These are phyloP conservation scores for Dacryopinax primogenitus DNA, from an alignment of 768 basidiomycete genomes.

Conservation along the genomic window DNA sequence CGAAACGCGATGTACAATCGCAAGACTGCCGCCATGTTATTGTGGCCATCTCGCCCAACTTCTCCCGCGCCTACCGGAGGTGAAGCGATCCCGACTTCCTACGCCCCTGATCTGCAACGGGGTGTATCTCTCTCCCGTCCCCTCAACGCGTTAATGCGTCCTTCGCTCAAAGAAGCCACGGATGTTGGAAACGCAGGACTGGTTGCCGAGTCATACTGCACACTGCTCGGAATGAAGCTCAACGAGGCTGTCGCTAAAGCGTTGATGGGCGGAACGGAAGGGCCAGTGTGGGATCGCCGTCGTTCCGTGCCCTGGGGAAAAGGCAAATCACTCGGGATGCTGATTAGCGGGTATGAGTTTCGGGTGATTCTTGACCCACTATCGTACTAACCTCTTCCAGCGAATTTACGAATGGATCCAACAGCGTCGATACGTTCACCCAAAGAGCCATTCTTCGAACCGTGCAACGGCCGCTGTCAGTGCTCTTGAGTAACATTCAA, in stretches of 20 bases:
- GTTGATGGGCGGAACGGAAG: constrained; percentile 39
- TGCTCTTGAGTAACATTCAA: constrained; percentile 57
- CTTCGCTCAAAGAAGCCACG: constrained; percentile 32
- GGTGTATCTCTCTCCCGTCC: constrained; percentile 46
- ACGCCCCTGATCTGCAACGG: constrained; percentile 28
- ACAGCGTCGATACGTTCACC: constrained; percentile 42
- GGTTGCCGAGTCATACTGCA: constrained; percentile 70
- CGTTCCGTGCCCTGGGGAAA: constrained; percentile 63
- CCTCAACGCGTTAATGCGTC: constrained; percentile 42
- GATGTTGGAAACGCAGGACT: constrained; percentile 36
- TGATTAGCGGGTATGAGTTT: constrained; percentile 60
- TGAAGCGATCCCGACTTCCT: not conserved
- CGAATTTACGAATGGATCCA: constrained; percentile 52
- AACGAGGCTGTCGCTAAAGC: constrained; percentile 73
- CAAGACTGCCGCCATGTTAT: constrained; percentile 55
- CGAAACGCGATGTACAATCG: constrained; percentile 45
- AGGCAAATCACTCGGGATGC: constrained; percentile 48
- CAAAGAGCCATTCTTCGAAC: constrained; percentile 57
- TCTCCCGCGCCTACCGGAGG: constrained; percentile 38
- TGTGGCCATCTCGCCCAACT: constrained; percentile 48
- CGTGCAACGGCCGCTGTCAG: constrained; percentile 64
- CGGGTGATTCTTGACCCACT: constrained; percentile 11
- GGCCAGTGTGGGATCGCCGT: constrained; percentile 46
- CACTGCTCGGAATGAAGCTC: constrained; percentile 59
- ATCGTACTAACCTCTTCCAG: constrained; percentile 29